Conservation (phyloP, 108 stramenopile species). For the Licmophora abbreviata region DNA sequence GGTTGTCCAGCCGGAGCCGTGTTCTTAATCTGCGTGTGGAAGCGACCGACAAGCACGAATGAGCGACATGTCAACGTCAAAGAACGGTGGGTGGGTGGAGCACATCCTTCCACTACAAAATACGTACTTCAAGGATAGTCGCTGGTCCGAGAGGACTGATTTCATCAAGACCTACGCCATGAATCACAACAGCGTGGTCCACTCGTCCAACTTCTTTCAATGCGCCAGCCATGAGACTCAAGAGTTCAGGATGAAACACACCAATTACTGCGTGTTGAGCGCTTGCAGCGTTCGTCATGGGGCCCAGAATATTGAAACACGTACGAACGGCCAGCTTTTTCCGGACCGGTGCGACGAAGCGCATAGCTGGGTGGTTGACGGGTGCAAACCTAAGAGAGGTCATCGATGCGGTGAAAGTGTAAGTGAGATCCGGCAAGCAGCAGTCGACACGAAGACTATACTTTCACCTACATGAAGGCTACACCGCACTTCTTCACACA, state of each 20-base stretch:
- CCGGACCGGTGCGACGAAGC: slow-evolving; percentile 91
- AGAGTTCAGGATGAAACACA: slow-evolving; percentile 87
- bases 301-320: slow-evolving; percentile 96
- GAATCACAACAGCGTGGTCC: slow-evolving; percentile 96
- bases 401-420: too few relatives aligned
- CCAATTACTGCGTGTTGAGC: slow-evolving; percentile 96
- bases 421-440: too few relatives aligned
- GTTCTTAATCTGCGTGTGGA: slow-evolving; percentile 78
- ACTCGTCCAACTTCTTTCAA: slow-evolving; percentile 87
- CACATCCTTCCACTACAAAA: too few relatives aligned
- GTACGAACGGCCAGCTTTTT: slow-evolving; percentile 91
- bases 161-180: slow-evolving; percentile 97
- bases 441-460: too few relatives aligned
- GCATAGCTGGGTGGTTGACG: slow-evolving; percentile 97
- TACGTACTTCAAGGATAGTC: slow-evolving; percentile 78
- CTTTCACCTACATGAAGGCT: slow-evolving; percentile 96
- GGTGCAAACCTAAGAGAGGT: too few relatives aligned
- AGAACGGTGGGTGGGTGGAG: slow-evolving; percentile 1
- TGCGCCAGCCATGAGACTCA: slow-evolving; percentile 85
- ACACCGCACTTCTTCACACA: slow-evolving; percentile 85
- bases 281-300: slow-evolving; percentile 96
- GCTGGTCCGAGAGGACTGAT: slow-evolving; percentile 94
- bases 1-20: slow-evolving; percentile 58
- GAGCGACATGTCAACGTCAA: too few relatives aligned
- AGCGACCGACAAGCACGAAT: slow-evolving; percentile 2